These are phyloP conservation scores for Erysimum pusillum DNA, from an alignment of 441 rosid genomes.

Conservation along the genomic window DNA sequence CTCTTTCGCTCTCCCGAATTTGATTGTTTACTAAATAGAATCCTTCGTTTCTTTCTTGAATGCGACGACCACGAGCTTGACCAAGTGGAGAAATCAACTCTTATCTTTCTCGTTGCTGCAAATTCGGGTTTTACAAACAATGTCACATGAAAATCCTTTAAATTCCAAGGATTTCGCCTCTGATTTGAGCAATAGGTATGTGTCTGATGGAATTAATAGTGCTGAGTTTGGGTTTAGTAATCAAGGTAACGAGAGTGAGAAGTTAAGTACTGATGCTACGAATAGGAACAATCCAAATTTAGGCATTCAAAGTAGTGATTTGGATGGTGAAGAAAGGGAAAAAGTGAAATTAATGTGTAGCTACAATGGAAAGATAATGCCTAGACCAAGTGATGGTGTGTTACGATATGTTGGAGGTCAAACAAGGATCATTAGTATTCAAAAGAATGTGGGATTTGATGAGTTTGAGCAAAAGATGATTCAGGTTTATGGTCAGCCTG, in stretches of 20 bases:
- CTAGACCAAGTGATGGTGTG: conserved; percentile 17
- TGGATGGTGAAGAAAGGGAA: neutral
- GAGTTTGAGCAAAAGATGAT: conserved; percentile 14
- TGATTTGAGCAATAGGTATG: neutral
- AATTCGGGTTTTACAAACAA: neutral
- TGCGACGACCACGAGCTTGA: neutral
- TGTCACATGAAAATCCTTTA: neutral
- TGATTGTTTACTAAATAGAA: neutral
- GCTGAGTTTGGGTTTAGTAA: neutral
- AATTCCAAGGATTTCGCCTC: neutral
- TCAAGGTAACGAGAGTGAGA: neutral
- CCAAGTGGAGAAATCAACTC: conserved; percentile 2
- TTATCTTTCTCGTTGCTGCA: neutral
- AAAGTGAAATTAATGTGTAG: neutral
- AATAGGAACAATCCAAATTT: neutral
- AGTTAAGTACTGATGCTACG: neutral
- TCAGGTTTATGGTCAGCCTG: neutral
- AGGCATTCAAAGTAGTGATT: neutral
- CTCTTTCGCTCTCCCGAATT: neutral
- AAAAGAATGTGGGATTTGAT: conserved; percentile 1
- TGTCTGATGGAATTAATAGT: neutral
- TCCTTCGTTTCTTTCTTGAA: neutral
- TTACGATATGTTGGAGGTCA: conserved; percentile 20
- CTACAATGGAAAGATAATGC: conserved; percentile 19
- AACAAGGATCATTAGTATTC: neutral